Base-by-base conservation (phyloP, 352 stramenopile species). In the Phytophthora tentaculata region DNA sequence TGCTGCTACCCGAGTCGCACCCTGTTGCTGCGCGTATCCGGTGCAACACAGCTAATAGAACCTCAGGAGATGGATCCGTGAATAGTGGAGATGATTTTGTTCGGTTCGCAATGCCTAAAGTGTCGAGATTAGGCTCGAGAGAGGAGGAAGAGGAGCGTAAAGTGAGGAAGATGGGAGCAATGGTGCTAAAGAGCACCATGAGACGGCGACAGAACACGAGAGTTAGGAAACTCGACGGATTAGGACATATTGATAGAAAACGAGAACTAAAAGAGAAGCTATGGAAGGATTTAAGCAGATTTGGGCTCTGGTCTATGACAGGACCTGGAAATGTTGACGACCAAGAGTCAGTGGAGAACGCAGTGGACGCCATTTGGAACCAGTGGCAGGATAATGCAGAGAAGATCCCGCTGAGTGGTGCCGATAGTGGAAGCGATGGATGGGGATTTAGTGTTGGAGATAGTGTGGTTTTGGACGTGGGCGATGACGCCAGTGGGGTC, bases 341-440 rank as follows among this genome's bases (percentile, higher is more conserved):
- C 7, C 37, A 64, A 8, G 69, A 65, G 13, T 76, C 76, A 0
- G 65, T 90, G 20, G 76, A 90, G 32, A 73, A 59, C 12, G 59
- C 82, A 0, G 79, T 87, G 26, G 77, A 91, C 22, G 65, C 79
- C 12, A 92, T 91, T 71, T 80, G 86, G 70, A 77, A 50, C 6
- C 81, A 92, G 54, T 87, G 75, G 79, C 70, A 80, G 13, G 44
- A 79, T 4, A 72, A 67, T 17, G 45, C 61, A 23, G 50, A 24
- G 0, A 20, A 48, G 5, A 44, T 19, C 1, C 23, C 39, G 5
- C 14, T 23, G 22, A 55, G 14, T 23, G 45, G 44, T 13, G 37
- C 12, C 6, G 20, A 53, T 20, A 52, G 14, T 47, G 49, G 14
- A 1, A 57, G 35, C 16, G 48, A 62, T 55, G 67, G 9, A 10